Evolutionary conservation across 1,284 basidiomycete species (phyloP).

Genomic region (Mycena citricolor): DNA sequence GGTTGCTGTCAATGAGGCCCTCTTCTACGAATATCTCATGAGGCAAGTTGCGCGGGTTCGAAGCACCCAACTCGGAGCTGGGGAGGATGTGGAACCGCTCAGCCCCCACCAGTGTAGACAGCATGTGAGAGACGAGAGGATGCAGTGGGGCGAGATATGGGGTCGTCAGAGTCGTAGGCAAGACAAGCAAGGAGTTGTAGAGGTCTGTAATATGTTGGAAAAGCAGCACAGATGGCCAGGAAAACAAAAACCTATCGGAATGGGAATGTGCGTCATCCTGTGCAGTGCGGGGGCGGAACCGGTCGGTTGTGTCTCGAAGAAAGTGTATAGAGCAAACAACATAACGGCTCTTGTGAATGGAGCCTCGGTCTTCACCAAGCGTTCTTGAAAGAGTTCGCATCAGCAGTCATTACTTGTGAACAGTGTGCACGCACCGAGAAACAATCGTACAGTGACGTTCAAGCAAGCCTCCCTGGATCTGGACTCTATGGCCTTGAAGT

Average conservation of each 20-base stretch:
- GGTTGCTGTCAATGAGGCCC: slow-evolving; percentile 22
- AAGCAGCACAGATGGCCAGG: slow-evolving; percentile 5
- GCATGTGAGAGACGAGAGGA: slow-evolving; percentile 47
- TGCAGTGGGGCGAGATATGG: slow-evolving; percentile 44
- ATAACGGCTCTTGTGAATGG: slow-evolving; percentile 54
- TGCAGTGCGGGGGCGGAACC: slow-evolving; percentile 50
- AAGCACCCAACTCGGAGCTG: slow-evolving; percentile 44
- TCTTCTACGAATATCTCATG: slow-evolving; percentile 55
- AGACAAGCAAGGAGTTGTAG: slow-evolving; percentile 43
- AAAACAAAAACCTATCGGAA: slow-evolving; percentile 47
- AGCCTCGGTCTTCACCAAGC: slow-evolving; percentile 44
- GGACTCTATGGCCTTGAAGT: slow-evolving; percentile 67
- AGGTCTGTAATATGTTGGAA: slow-evolving; percentile 44
- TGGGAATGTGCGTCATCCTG: slow-evolving; percentile 46
- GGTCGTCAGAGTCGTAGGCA: slow-evolving; percentile 44
- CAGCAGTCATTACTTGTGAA: slow-evolving; percentile 6
- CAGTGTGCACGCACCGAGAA: slow-evolving; percentile 51
- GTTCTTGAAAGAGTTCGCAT: slow-evolving; percentile 47
- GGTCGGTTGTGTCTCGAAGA: slow-evolving; percentile 64
- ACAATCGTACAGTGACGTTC: slow-evolving; percentile 55
- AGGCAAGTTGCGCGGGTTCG: slow-evolving; percentile 62
- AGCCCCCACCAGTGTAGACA: slow-evolving; percentile 46
- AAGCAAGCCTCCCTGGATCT: slow-evolving; percentile 62
- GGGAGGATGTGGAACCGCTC: slow-evolving; percentile 62
- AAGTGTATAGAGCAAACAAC: slow-evolving; percentile 67